A percentile compares a stretch with the other conserved stretches of the same genome.
Conservation (phyloP, 2,329 filamentous ascomycete genomes). For the Scytalidium lignicola region DNA sequence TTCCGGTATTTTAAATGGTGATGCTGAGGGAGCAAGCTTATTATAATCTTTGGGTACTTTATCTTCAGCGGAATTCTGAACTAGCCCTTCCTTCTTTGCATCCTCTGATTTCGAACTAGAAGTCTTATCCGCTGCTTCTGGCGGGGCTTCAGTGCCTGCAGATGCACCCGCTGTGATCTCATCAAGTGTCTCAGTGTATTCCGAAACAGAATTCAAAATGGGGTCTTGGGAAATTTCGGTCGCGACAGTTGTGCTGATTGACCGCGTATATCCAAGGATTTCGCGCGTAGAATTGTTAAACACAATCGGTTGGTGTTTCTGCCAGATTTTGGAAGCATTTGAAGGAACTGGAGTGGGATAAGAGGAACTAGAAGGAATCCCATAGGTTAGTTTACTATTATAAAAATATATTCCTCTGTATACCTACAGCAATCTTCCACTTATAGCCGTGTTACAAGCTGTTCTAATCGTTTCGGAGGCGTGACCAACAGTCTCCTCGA, state of each 20-base stretch:
- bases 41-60: constrained; percentile 9
- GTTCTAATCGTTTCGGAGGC: constrained; percentile 15
- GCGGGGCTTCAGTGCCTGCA: constrained; percentile 2
- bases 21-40: constrained; percentile 31
- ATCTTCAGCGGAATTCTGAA: neutral
- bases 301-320: constrained; percentile 32
- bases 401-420: neutral
- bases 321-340: constrained; percentile 28
- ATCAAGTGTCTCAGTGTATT: constrained; percentile 16
- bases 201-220: constrained; percentile 12
- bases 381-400: neutral
- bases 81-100: neutral
- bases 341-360: constrained; percentile 4
- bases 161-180: neutral
- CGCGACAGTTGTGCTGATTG: constrained; percentile 14
- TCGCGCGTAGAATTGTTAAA: constrained; percentile 22
- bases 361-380: constrained; percentile 2
- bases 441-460: constrained; percentile 9
- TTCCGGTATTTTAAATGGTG: constrained; percentile 43
- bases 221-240: constrained; percentile 12
- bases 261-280: constrained; percentile 8
- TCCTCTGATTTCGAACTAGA: constrained; percentile 1
- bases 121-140: neutral
- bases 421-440: constrained; percentile 16
- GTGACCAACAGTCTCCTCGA: constrained; percentile 11